These are phyloP conservation scores for Trametes maxima DNA, from an alignment of 768 basidiomycete species.

Conservation along the genomic window DNA sequence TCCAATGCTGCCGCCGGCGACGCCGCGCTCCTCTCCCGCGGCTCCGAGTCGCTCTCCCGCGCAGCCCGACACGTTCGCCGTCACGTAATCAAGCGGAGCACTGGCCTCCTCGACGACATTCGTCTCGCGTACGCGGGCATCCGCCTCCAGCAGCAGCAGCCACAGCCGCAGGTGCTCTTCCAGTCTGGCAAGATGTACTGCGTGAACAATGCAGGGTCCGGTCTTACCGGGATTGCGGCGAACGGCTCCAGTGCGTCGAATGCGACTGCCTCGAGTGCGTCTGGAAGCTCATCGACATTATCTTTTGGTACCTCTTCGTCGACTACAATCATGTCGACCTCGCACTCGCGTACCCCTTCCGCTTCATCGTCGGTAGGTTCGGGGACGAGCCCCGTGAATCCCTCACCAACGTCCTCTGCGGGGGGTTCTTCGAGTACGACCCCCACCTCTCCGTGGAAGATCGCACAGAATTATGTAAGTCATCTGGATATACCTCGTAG, in stretches of 20 bases:
- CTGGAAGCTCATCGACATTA: conserved; percentile 5
- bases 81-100: conserved; percentile 58
- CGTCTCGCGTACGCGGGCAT: conserved; percentile 63
- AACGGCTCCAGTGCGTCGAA: conserved; percentile 30
- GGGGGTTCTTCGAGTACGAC: conserved; percentile 10
- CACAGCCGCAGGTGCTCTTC: conserved; percentile 1
- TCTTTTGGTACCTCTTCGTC: conserved; percentile 7
- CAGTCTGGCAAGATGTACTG: conserved; percentile 26
- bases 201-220: conserved; percentile 19
- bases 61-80: conserved; percentile 52
- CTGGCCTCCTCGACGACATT: conserved; percentile 66
- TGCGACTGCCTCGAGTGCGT: conserved; percentile 37
- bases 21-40: conserved; percentile 27
- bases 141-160: conserved; percentile 35
- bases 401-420: conserved; percentile 6
- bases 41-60: conserved; percentile 42
- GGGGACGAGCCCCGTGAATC: conserved; percentile 25
- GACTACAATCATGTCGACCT: not conserved
- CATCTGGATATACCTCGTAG: not conserved
- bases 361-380: conserved; percentile 18
- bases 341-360: not conserved
- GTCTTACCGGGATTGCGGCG: conserved; percentile 6
- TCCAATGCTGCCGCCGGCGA: conserved; percentile 33
- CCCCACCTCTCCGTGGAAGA: conserved; percentile 42
- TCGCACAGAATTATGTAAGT: conserved; percentile 61